phyloP scores from a whole-genome alignment of 2,329 filamentous ascomycete genomes.

The Epichloe coenophiala region DNA sequence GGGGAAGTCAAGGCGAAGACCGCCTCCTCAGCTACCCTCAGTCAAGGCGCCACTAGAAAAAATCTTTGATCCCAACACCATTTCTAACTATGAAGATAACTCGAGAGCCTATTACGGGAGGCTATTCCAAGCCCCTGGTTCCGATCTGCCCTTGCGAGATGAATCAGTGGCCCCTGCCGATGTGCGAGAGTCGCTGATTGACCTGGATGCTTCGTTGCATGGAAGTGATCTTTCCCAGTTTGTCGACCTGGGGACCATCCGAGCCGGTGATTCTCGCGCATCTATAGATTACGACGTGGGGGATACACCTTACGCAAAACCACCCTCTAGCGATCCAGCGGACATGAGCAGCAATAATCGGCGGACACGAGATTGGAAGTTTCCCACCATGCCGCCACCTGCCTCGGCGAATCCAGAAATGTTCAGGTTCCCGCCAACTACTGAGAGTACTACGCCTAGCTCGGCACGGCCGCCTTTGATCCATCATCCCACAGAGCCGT shows the following conservation, averaged over 20 bases:
- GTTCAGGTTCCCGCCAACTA: slow-evolving; percentile 35
- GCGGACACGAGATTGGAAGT: slow-evolving; percentile 44
- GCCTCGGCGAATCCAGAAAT: slow-evolving; percentile 40
- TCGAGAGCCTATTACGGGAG: slow-evolving; percentile 46
- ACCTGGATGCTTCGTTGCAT: slow-evolving; percentile 46
- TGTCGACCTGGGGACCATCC: slow-evolving; percentile 48
- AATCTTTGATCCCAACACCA: slow-evolving; percentile 52
- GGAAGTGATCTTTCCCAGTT: slow-evolving; percentile 43
- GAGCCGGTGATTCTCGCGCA: slow-evolving; percentile 30
- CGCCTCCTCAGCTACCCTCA: slow-evolving; percentile 43
- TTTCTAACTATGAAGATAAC: slow-evolving; percentile 51
- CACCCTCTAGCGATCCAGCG: slow-evolving; percentile 44
- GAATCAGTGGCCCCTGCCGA: slow-evolving; percentile 34
- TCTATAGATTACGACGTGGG: slow-evolving; percentile 37
- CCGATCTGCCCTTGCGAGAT: slow-evolving; percentile 46
- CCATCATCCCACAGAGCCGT: slow-evolving; percentile 39
- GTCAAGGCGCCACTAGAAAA: slow-evolving; percentile 48
- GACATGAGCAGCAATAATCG: slow-evolving; percentile 37
- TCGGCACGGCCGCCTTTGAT: slow-evolving; percentile 29
- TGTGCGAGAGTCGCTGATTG: slow-evolving; percentile 51
- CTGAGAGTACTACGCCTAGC: slow-evolving; percentile 15
- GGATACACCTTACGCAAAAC: slow-evolving; percentile 30
- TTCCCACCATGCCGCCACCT: slow-evolving; percentile 37
- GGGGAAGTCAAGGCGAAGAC: slow-evolving; percentile 38
- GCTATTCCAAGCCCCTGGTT: slow-evolving; percentile 26